Evolutionary conservation across 1,284 basidiomycete genomes (phyloP).

Genomic region (Tausonia pullulans): DNA sequence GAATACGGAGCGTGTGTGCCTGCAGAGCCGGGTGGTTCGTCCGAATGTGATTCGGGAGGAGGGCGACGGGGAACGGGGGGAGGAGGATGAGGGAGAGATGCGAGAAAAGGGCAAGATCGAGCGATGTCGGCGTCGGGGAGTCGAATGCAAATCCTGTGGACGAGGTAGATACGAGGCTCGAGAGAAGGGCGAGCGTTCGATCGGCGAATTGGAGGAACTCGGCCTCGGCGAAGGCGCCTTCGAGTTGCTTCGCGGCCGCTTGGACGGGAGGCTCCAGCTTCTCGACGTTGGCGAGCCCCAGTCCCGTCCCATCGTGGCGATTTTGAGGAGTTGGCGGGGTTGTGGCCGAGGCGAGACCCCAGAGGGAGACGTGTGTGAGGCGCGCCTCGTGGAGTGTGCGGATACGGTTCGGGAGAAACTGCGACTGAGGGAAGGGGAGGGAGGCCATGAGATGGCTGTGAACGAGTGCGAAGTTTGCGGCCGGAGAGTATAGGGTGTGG

Average conservation of each 20-base stretch:
- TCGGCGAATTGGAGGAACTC: conserved; percentile 6
- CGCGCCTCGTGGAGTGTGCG: conserved; percentile 25
- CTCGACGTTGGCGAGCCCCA: conserved; percentile 9
- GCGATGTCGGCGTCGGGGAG: conserved; percentile 25
- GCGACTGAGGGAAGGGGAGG: conserved; percentile 26
- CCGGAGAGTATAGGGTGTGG: conserved; percentile 31
- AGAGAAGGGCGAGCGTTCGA: conserved; percentile 5
- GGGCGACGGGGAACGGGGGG: conserved; percentile 28
- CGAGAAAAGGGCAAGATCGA: conserved; percentile 32
- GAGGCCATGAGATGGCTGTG: conserved; percentile 23
- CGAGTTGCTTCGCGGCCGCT: background rate
- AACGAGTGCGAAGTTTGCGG: conserved; percentile 26
- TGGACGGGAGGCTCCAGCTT: conserved; percentile 7
- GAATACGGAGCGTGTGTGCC: conserved; percentile 19
- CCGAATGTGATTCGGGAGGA: conserved; percentile 29
- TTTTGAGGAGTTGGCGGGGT: conserved; percentile 7
- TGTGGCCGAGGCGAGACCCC: conserved; percentile 29
- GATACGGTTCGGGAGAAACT: conserved; percentile 30
- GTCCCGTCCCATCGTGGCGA: background rate
- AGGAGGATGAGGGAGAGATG: conserved; percentile 32
- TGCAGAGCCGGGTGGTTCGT: conserved; percentile 26
- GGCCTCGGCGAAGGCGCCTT: conserved; percentile 5
- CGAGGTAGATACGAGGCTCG: background rate
- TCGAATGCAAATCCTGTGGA: conserved; percentile 3
- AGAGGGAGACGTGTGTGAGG: conserved; percentile 28